These are phyloP conservation scores for Theobroma grandiflorum DNA, from an alignment of 441 rosid genomes.

Conservation along the genomic window DNA sequence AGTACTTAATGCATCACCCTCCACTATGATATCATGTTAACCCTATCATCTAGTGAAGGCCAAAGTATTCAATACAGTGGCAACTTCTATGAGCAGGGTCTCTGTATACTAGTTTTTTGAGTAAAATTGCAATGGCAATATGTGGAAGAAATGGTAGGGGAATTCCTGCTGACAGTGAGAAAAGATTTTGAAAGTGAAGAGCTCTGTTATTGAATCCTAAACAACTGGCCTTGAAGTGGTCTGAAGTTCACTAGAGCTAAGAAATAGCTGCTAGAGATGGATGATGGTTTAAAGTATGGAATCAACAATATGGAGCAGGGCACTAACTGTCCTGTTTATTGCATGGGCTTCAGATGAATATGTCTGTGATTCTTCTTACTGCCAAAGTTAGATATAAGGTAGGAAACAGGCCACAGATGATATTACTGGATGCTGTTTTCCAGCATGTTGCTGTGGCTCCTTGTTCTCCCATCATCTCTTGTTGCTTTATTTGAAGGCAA, in stretches of 20 bases:
- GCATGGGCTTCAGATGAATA: neutral
- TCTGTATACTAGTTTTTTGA: neutral
- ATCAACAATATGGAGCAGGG: conserved; percentile 1
- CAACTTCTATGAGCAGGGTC: conserved; percentile 4
- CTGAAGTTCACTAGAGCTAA: neutral
- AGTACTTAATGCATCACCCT: too few relatives aligned
- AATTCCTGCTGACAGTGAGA: conserved; percentile 3
- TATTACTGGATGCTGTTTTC: conserved; percentile 10
- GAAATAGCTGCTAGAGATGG: conserved; percentile 13
- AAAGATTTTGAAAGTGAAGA: neutral
- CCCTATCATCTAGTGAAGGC: too few relatives aligned
- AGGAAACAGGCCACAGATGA: neutral
- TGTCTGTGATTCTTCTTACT: neutral
- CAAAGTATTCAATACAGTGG: neutral
- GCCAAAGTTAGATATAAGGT: neutral
- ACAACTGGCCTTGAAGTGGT: neutral
- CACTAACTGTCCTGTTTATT: neutral
- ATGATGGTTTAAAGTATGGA: neutral
- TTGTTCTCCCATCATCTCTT: conserved; percentile 2
- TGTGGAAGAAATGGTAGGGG: conserved; percentile 1
- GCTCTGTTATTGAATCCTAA: neutral
- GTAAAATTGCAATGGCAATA: conserved; percentile 6
- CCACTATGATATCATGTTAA: too few relatives aligned
- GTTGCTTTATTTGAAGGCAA: conserved; percentile 16
- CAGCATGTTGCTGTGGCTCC: neutral